Evolutionary conservation across 2,329 filamentous ascomycete genomes (phyloP), one percentile per base, ranked within the genome.

Genomic region (Talaromyces sp.): DNA sequence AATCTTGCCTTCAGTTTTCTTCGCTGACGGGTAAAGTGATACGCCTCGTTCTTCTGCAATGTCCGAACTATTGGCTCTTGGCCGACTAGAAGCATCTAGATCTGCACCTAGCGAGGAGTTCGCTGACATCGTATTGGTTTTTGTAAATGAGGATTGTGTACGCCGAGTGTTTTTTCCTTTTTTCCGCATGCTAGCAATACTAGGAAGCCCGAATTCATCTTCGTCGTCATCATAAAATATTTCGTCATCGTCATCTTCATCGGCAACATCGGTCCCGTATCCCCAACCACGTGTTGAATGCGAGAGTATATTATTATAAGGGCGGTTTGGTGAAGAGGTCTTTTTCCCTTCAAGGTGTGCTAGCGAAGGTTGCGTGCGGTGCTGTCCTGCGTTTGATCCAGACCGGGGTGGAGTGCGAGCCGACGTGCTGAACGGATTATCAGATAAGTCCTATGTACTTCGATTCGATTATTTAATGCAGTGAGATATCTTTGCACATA

Each of bases 161-260:
- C 25, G 75, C 54, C 64, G 72, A 74, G 75, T 75, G 79, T 77
- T 74, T 77, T 80, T 73, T 37, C 82, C 82, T 65, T 91, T 91
- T 70, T 91, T 86, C 72, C 93, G 90, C 90, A 95, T 95, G 74
- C 90, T 97, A 5, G 93, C 91, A 74, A 98, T 87, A 74, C 93
- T 97, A 2, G 94, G 94, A 31, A 98, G 83, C 1, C 94, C 94
- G 78, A 98, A 98, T 75, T 98, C 94, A 77, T 98, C 94, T 68
- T 96, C 93, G 70, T 95, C 91, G 70, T 96, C 92, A 72, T 91
- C 91, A 72, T 95, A 92, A 11, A 87, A 87, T 75, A 91, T 87
- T 71, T 92, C 89, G 69, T 92, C 91, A 64, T 85, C 84, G 5
- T 82, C 81, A n/a, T 85, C 82, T 13, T 85, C 85, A 4, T 90